A percentile compares a stretch with the other conserved stretches of the same genome.
Conservation (phyloP, 768 basidiomycete genomes). For the Collybia nuda region DNA sequence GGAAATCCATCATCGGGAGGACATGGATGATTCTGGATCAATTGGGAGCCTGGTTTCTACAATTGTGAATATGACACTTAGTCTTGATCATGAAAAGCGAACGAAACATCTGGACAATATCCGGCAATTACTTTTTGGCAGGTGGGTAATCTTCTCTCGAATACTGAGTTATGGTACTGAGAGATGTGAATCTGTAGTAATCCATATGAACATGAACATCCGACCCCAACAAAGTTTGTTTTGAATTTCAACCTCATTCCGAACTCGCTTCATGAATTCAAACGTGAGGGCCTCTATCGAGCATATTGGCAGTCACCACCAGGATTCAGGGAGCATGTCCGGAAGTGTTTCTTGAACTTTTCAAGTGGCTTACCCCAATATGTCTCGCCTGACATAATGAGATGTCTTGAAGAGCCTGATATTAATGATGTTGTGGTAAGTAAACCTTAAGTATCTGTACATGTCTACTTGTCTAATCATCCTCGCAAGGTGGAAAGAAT, state of each 20-base stretch:
- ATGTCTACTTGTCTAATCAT: no score
- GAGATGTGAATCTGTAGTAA: not conserved
- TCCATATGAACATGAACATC: not conserved
- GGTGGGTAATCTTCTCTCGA: not conserved
- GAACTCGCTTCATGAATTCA: not conserved
- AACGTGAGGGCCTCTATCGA: not conserved
- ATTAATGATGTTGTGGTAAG: not conserved
- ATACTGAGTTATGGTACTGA: not conserved
- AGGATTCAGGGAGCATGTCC: slow-evolving; percentile 1
- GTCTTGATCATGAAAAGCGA: slow-evolving; percentile 1
- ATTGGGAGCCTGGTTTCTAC: not conserved
- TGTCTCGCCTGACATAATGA: not conserved
- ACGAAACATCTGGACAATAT: not conserved
- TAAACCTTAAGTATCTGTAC: no score
- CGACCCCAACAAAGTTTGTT: not conserved
- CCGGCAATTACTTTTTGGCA: not conserved
- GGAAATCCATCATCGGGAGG: not conserved
- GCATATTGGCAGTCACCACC: slow-evolving; percentile 6
- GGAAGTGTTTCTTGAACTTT: not conserved
- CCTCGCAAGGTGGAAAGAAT: no score
- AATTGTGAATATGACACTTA: not conserved
- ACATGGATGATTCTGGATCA: not conserved
- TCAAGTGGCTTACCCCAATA: not conserved
- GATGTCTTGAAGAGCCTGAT: slow-evolving; percentile 1
- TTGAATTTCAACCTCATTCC: slow-evolving; percentile 3